A percentile compares a stretch with the other conserved stretches of the same genome.
Evolutionary conservation across 2,329 filamentous ascomycete genomes (phyloP).

Genomic region (Harringtonia lauricola): DNA sequence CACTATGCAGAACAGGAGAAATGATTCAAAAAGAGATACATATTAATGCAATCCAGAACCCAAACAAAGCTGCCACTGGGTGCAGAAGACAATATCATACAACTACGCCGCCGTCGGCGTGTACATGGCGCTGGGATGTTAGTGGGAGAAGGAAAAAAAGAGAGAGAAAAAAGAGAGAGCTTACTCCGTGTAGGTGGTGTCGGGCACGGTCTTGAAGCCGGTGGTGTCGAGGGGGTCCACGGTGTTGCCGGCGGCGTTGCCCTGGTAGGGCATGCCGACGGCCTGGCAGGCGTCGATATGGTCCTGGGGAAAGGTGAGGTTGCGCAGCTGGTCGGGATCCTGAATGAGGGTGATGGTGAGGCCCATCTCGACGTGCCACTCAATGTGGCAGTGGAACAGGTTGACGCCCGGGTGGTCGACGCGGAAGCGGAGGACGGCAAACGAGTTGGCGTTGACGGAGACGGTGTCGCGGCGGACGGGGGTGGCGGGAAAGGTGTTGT

Average conservation of each 20-base stretch:
- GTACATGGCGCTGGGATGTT: not conserved
- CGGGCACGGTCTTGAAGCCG: conserved; percentile 35
- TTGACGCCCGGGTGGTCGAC: conserved; percentile 43
- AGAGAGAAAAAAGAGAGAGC: conserved; percentile 10
- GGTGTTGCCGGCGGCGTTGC: conserved; percentile 60
- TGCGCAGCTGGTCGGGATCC: conserved; percentile 44
- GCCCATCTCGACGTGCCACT: conserved; percentile 51
- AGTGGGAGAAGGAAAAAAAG: not conserved
- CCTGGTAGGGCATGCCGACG: conserved; percentile 34
- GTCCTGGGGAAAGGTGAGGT: conserved; percentile 43
- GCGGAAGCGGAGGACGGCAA: conserved; percentile 39
- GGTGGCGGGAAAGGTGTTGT: conserved; percentile 15
- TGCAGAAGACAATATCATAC: not conserved
- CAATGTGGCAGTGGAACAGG: conserved; percentile 48
- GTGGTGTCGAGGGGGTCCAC: conserved; percentile 39
- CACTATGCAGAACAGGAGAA: too few species aligned
- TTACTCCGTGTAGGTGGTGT: conserved; percentile 38
- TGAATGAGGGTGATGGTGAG: conserved; percentile 44
- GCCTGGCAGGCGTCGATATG: conserved; percentile 38
- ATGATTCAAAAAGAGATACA: too few species aligned
- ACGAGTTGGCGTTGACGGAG: conserved; percentile 27
- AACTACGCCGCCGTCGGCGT: not conserved
- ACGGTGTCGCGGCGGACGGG: conserved; percentile 27
- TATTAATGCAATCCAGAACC: too few species aligned
- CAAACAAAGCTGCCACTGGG: too few species aligned